A percentile compares a stretch with the other conserved stretches of the same genome.
These are phyloP conservation scores for Selaginella moellendorffii DNA, from an alignment of 75 land plant species.

Conservation along the genomic window DNA sequence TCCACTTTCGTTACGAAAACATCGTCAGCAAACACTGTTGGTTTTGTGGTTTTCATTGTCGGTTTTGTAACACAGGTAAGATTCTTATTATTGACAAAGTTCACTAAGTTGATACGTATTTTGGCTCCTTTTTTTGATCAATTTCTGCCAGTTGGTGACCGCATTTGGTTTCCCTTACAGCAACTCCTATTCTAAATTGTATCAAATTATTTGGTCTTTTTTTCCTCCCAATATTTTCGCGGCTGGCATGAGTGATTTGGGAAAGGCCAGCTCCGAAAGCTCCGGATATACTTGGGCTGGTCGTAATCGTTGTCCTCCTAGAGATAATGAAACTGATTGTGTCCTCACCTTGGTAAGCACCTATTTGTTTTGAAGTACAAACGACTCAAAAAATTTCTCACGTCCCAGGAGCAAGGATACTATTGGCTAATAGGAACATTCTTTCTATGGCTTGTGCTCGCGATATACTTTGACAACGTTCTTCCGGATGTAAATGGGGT, in stretches of 20 bases:
- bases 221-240: constrained; percentile 6
- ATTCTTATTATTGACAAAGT: background rate
- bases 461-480: constrained; percentile 84
- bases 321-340: constrained; percentile 50
- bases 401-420: constrained; percentile 49
- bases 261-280: constrained; percentile 58
- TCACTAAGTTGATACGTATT: background rate
- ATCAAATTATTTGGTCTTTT: constrained; percentile 5
- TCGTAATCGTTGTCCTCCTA: constrained; percentile 44
- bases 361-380: too few species aligned
- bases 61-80: constrained; percentile 6
- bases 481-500: constrained; percentile 81
- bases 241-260: constrained; percentile 5
- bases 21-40: constrained; percentile 5
- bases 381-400: background rate
- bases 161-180: constrained; percentile 4
- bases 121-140: background rate
- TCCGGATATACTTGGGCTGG: constrained; percentile 61
- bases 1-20: background rate
- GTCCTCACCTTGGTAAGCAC: constrained; percentile 61
- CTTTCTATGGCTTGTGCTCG: constrained; percentile 67
- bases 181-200: background rate
- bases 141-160: constrained; percentile 2
- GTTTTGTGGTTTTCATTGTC: background rate
- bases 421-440: constrained; percentile 67